Percentiles rank a stretch among this genome's conserved stretches.
phyloP scores from a whole-genome alignment of 768 basidiomycete genomes.

The Lanmaoa rubissima region DNA sequence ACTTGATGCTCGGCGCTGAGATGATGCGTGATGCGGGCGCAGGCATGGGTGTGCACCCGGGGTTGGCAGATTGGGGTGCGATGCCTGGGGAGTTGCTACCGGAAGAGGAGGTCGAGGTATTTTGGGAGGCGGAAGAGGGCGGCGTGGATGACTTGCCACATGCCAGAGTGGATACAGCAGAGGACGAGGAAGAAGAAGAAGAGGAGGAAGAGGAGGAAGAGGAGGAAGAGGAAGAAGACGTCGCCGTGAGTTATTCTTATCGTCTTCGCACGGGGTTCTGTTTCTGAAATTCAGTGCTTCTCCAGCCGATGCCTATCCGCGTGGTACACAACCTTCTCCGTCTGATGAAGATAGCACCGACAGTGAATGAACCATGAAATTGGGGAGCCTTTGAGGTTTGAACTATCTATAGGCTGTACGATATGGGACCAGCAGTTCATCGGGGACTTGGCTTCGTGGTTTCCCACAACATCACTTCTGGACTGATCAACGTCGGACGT shows the following conservation, averaged over 20 bases:
- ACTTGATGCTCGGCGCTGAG: constrained; percentile 51
- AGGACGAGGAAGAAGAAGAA: constrained; percentile 44
- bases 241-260: constrained; percentile 41
- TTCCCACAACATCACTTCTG: neutral
- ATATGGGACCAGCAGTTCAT: no score
- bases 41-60: constrained; percentile 25
- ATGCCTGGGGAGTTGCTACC: constrained; percentile 47
- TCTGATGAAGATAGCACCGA: constrained; percentile 16
- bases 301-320: constrained; percentile 58
- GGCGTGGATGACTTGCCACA: constrained; percentile 20
- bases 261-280: neutral
- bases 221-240: constrained; percentile 22
- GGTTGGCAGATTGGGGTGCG: constrained; percentile 21
- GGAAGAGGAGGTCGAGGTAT: constrained; percentile 33
- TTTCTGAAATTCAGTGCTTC: neutral
- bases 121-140: constrained; percentile 24
- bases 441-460: neutral
- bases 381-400: neutral
- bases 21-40: constrained; percentile 35
- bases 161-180: constrained; percentile 33
- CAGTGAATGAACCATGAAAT: neutral
- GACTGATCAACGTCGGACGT: no score
- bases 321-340: constrained; percentile 54
- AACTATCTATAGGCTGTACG: neutral
- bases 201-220: constrained; percentile 27